Conservation (phyloP, 805 yeast genomes). For the Metschnikowia gruessii region DNA sequence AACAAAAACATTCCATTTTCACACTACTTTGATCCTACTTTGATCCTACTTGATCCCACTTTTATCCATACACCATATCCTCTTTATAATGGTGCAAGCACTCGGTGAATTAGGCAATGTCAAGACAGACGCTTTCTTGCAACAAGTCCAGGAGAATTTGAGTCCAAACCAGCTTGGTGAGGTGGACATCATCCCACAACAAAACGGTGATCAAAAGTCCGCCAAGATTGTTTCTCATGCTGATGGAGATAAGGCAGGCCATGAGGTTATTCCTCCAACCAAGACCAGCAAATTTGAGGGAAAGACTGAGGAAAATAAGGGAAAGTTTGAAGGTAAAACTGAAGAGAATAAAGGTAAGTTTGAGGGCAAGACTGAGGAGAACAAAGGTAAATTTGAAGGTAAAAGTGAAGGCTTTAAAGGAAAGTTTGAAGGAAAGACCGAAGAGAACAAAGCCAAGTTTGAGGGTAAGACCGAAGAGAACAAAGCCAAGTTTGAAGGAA, state of each 20-base stretch:
- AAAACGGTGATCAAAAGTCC: background rate
- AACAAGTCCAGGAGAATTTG: slow-evolving; percentile 11
- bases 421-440: slow-evolving; percentile 8
- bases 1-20: no score
- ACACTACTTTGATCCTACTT: no score
- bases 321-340: slow-evolving; percentile 15
- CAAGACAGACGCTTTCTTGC: slow-evolving; percentile 4
- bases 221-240: slow-evolving; percentile 5
- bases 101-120: slow-evolving; percentile 21
- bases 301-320: slow-evolving; percentile 15
- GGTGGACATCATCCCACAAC: slow-evolving; percentile 10
- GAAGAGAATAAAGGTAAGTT: slow-evolving; percentile 14
- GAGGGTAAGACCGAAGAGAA: slow-evolving; percentile 11
- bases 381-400: slow-evolving; percentile 15
- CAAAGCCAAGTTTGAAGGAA: slow-evolving; percentile 10
- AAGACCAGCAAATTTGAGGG: slow-evolving; percentile 8
- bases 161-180: slow-evolving; percentile 9
- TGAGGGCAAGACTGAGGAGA: slow-evolving; percentile 10
- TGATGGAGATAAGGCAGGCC: slow-evolving; percentile 8
- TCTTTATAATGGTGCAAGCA: slow-evolving; percentile 7
- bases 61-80: no score
- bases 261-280: slow-evolving; percentile 6
- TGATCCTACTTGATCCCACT: no score
- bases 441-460: slow-evolving; percentile 11
- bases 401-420: slow-evolving; percentile 14